Evolutionary conservation across 768 basidiomycete genomes (phyloP).

Genomic region (Kondoa subrosea): DNA sequence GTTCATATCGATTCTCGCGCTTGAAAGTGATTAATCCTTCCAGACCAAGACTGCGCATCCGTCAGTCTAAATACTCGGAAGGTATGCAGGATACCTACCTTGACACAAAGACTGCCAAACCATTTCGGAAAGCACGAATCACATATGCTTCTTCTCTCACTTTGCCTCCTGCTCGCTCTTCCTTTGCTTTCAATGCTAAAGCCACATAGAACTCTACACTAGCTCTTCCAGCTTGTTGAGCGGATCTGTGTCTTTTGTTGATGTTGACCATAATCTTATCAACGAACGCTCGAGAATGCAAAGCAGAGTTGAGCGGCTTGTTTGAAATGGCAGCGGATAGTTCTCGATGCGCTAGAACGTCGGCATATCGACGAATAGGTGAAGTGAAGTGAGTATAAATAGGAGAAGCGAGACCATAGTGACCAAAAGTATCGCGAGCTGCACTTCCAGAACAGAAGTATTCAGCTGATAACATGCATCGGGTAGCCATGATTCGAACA

Average conservation of each 20-base stretch:
- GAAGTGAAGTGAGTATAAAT: constrained; percentile 99
- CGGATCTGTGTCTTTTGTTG: constrained; percentile 83
- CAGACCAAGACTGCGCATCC: constrained; percentile 77
- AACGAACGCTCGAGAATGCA: constrained; percentile 75
- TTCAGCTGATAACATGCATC: constrained; percentile 96
- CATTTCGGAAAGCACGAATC: constrained; percentile 84
- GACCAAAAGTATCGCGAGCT: constrained; percentile 74
- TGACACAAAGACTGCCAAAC: constrained; percentile 86
- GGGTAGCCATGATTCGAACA: constrained; percentile 95
- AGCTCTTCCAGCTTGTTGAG: constrained; percentile 91
- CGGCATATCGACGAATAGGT: constrained; percentile 89
- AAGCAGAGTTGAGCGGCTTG: constrained; percentile 59
- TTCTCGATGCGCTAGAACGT: constrained; percentile 87
- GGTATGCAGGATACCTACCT: constrained; percentile 43
- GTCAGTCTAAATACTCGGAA: background rate
- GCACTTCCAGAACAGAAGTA: constrained; percentile 96
- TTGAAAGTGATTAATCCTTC: constrained; percentile 93
- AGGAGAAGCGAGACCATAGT: constrained; percentile 89
- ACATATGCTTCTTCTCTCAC: constrained; percentile 77
- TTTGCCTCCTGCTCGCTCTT: constrained; percentile 28
- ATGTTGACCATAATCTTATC: constrained; percentile 72
- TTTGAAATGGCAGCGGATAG: constrained; percentile 76
- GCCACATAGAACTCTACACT: constrained; percentile 97
- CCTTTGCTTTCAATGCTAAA: constrained; percentile 47
- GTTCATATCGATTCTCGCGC: constrained; percentile 69